phyloP scores from a whole-genome alignment of 371 early-diverging fungal genomes.

The Zychaea mexicana region DNA sequence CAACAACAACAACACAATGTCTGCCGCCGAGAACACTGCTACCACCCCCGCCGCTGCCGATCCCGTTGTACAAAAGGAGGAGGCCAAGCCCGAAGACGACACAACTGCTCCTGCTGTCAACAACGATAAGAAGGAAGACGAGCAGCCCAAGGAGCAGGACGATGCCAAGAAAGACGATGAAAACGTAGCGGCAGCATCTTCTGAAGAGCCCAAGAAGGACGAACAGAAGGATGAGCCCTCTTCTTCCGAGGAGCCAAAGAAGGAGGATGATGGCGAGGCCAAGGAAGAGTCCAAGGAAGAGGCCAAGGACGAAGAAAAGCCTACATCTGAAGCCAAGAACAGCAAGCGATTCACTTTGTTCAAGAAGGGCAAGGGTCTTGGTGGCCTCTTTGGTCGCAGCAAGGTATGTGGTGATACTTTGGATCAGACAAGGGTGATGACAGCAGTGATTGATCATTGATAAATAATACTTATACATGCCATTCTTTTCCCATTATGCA shows the following conservation, averaged over 20 bases:
- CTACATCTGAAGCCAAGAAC: background rate
- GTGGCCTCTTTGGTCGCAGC: constrained; percentile 13
- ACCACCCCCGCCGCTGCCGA: background rate
- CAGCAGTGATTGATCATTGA: background rate
- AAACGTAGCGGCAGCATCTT: no score
- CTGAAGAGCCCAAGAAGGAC: background rate
- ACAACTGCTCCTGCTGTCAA: background rate
- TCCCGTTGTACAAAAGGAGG: background rate
- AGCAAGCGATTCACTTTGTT: constrained; percentile 9
- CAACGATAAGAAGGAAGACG: background rate
- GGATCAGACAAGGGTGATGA: no score
- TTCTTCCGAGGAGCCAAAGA: background rate
- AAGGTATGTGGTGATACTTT: no score
- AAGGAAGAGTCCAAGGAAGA: background rate
- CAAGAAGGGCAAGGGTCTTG: constrained; percentile 15
- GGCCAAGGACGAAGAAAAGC: background rate
- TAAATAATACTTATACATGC: no score
- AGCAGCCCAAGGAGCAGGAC: background rate
- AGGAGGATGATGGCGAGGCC: background rate
- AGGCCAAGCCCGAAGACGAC: background rate
- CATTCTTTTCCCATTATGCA: background rate
- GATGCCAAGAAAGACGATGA: background rate
- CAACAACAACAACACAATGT: background rate
- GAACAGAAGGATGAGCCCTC: background rate
- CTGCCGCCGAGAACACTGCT: no score